Percentiles rank a stretch among this genome's conserved stretches.
Evolutionary conservation across 1,284 basidiomycete genomes (phyloP).

Genomic region (Naganishia sp.): DNA sequence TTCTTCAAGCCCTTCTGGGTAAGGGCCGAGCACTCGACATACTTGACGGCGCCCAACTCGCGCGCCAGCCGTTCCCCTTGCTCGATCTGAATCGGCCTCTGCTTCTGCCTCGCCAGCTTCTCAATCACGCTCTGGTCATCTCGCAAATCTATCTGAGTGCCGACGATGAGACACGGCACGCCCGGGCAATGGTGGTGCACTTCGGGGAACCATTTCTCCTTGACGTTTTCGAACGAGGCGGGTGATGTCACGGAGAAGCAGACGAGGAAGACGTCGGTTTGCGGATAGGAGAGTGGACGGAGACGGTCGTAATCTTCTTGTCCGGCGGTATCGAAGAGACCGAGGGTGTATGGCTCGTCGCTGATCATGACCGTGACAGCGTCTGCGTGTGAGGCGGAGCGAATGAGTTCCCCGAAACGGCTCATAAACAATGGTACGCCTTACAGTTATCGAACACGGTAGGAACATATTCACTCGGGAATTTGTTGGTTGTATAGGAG

Average conservation of each 20-base stretch:
- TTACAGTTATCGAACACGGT: constrained; percentile 67
- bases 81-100: constrained; percentile 83
- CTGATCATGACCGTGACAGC: constrained; percentile 99
- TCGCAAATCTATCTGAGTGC: constrained; percentile 96
- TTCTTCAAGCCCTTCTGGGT: constrained; percentile 99
- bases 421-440: constrained; percentile 41
- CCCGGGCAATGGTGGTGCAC: constrained; percentile 99
- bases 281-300: constrained; percentile 96
- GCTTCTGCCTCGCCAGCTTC: constrained; percentile 94
- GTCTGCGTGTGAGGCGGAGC: constrained; percentile 59
- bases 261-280: constrained; percentile 99
- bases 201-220: constrained; percentile 99
- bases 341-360: constrained; percentile 97
- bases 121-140: constrained; percentile 91
- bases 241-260: constrained; percentile 99
- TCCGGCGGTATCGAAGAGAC: constrained; percentile 97
- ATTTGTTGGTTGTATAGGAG: constrained; percentile 99
- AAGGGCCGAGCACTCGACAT: constrained; percentile 97
- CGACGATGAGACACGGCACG: constrained; percentile 97
- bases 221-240: constrained; percentile 99
- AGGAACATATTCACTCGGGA: constrained; percentile 97
- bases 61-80: constrained; percentile 90
- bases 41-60: constrained; percentile 97
- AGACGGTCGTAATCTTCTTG: constrained; percentile 99
- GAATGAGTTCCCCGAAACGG: not conserved